phyloP scores from a whole-genome alignment of 345 rosid genomes.

The Hibiscus trionum region DNA sequence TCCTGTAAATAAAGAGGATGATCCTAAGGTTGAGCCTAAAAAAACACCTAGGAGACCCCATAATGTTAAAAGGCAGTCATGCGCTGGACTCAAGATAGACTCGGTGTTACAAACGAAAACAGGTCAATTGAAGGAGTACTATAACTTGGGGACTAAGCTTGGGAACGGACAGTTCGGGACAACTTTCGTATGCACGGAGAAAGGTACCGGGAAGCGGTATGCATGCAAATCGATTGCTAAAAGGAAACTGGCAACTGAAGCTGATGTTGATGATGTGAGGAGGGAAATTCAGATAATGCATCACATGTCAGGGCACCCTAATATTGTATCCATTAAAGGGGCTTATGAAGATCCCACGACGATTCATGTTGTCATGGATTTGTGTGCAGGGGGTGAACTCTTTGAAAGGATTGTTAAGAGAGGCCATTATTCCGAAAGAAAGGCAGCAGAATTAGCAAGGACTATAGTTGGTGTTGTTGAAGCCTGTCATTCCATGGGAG shows the following conservation, averaged over 20 bases:
- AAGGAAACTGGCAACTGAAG: background rate
- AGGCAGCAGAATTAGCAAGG: background rate
- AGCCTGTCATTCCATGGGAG: background rate
- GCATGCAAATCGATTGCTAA: background rate
- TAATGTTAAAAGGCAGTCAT: background rate
- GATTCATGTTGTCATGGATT: background rate
- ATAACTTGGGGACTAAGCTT: background rate
- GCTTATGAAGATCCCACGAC: background rate
- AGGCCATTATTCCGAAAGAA: background rate
- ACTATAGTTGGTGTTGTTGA: background rate
- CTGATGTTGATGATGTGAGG: background rate
- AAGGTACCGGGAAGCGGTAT: background rate
- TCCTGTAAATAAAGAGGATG: background rate
- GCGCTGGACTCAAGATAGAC: background rate
- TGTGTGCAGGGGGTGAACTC: background rate
- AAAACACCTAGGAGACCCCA: background rate
- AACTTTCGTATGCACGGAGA: background rate
- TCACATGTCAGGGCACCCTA: background rate
- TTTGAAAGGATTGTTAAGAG: background rate
- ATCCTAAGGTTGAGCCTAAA: slow-evolving; percentile 8
- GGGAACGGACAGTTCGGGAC: background rate
- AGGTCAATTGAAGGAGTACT: background rate
- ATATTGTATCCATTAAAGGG: background rate
- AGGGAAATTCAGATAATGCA: background rate
- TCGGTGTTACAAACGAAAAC: background rate